phyloP scores from a whole-genome alignment of 2,329 filamentous ascomycete species.

The Hymenoscyphus scutula region DNA sequence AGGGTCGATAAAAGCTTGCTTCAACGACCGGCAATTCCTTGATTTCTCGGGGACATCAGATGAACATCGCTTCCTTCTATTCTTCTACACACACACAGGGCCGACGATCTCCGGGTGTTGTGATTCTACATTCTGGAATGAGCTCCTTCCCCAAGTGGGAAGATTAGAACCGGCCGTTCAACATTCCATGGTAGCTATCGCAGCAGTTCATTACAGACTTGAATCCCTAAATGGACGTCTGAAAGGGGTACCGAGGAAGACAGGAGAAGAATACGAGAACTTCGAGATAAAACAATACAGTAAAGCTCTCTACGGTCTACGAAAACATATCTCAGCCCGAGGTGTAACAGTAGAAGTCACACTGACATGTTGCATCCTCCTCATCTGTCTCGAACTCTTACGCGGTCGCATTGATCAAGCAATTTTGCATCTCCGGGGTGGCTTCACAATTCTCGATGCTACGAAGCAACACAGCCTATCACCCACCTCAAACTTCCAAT shows the following conservation, averaged over 20 bases:
- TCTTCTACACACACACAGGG: neutral
- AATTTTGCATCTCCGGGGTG: neutral
- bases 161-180: neutral
- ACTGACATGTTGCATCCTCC: neutral
- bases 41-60: neutral
- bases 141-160: neutral
- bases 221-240: neutral
- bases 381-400: neutral
- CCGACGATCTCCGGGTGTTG: neutral
- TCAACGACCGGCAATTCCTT: neutral
- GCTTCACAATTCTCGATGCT: neutral
- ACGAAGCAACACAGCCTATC: neutral
- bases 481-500: neutral
- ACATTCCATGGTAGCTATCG: neutral
- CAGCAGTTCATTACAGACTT: neutral
- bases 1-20: neutral
- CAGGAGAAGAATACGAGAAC: too few species aligned
- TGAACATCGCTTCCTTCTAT: neutral
- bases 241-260: too few species aligned
- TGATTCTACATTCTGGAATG: neutral
- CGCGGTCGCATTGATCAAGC: neutral
- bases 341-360: neutral
- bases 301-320: neutral
- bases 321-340: neutral
- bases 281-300: conserved; percentile 3